A percentile compares a stretch with the other conserved stretches of the same genome.
phyloP scores from a whole-genome alignment of 164 flowering plant genomes.

The Chimonanthus praecox region DNA sequence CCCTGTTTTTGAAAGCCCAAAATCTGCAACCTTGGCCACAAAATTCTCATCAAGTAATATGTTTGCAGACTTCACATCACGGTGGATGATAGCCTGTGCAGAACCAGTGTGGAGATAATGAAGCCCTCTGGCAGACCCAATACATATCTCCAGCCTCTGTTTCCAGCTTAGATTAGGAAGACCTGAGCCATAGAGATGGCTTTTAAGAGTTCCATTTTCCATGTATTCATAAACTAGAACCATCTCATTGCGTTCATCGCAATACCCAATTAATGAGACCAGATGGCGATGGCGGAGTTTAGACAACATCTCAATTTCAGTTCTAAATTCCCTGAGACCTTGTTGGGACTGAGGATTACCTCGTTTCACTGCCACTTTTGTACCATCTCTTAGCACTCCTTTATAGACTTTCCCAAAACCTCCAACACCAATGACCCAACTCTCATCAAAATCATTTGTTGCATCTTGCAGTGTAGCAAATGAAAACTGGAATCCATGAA shows the following conservation, averaged over 20 bases:
- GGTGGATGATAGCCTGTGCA: constrained; percentile 70
- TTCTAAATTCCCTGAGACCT: constrained; percentile 62
- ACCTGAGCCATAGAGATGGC: constrained; percentile 58
- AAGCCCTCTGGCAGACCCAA: constrained; percentile 81
- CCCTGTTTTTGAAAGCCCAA: constrained; percentile 76
- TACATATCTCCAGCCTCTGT: constrained; percentile 74
- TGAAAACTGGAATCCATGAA: constrained; percentile 46
- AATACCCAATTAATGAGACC: constrained; percentile 80
- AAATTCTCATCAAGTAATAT: constrained; percentile 71
- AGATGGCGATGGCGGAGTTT: constrained; percentile 82
- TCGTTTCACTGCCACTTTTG: constrained; percentile 71
- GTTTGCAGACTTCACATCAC: constrained; percentile 91
- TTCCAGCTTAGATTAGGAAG: constrained; percentile 59
- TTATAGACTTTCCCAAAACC: constrained; percentile 93
- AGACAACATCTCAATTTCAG: constrained; percentile 80
- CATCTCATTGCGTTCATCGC: constrained; percentile 71
- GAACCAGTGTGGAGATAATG: constrained; percentile 90
- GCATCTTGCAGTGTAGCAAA: constrained; percentile 60
- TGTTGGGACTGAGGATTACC: constrained; percentile 49
- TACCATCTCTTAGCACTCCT: constrained; percentile 57
- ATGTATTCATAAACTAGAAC: constrained; percentile 80
- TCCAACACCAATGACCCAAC: constrained; percentile 63
- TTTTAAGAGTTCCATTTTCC: constrained; percentile 73
- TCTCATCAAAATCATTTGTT: constrained; percentile 63
- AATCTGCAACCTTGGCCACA: constrained; percentile 89